Percentiles rank a stretch among this genome's conserved stretches.
phyloP scores from a whole-genome alignment of 495 filamentous ascomycete genomes.

The Penicillium alfredii region DNA sequence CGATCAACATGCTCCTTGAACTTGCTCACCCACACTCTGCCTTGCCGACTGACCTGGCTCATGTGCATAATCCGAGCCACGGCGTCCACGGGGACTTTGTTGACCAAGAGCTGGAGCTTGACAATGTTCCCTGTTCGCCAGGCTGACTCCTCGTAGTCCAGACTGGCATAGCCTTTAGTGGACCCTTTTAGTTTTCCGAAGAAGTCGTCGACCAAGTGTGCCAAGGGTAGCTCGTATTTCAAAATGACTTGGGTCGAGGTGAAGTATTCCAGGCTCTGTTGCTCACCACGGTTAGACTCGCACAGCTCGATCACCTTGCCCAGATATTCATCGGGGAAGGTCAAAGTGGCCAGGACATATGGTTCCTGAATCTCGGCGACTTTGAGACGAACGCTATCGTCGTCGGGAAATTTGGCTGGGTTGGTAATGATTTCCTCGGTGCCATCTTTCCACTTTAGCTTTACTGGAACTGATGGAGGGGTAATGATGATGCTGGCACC shows the following conservation, averaged over 20 bases:
- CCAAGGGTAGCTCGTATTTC: conserved; percentile 82
- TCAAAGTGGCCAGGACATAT: conserved; percentile 79
- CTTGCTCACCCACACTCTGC: conserved; percentile 83
- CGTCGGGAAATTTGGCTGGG: conserved; percentile 79
- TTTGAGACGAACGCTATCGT: conserved; percentile 51
- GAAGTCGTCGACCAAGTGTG: conserved; percentile 90
- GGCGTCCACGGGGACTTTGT: conserved; percentile 88
- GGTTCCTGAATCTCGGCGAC: conserved; percentile 74
- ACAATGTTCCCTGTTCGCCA: conserved; percentile 75
- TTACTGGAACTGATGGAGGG: conserved; percentile 88
- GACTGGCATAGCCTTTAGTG: conserved; percentile 74
- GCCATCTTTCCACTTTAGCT: conserved; percentile 70
- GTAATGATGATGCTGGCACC: conserved; percentile 96
- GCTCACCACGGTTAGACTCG: conserved; percentile 79
- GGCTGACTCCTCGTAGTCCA: conserved; percentile 93
- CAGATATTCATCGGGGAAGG: conserved; percentile 87
- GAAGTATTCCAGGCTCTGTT: conserved; percentile 83
- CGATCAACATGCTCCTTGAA: conserved; percentile 96
- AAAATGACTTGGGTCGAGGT: conserved; percentile 92
- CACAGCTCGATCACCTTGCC: conserved; percentile 94
- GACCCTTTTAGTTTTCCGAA: conserved; percentile 93
- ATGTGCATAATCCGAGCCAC: conserved; percentile 83
- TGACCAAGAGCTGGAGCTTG: conserved; percentile 90
- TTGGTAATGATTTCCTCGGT: conserved; percentile 71
- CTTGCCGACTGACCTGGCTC: conserved; percentile 69